These are phyloP conservation scores for Carpinus viminea DNA, from an alignment of 306 rosid genomes.

Conservation along the genomic window DNA sequence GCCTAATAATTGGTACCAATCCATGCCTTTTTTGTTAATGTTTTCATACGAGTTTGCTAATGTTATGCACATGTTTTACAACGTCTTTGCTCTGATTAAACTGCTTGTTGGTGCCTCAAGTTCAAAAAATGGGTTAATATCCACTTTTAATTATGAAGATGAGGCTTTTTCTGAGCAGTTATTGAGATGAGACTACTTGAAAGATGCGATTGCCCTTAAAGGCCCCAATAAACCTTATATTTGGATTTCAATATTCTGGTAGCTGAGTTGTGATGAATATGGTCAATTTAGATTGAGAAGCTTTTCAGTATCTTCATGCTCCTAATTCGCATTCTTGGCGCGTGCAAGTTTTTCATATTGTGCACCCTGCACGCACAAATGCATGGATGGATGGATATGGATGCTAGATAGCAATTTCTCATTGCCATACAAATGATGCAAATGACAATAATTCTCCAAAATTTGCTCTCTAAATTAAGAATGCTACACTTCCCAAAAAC, in stretches of 20 bases:
- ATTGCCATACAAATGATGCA: too few species aligned
- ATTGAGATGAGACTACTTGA: neutral
- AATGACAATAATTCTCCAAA: too few species aligned
- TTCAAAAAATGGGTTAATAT: neutral
- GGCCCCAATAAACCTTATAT: neutral
- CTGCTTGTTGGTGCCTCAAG: neutral
- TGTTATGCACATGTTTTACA: neutral
- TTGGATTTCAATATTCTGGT: neutral
- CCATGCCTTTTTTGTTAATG: neutral
- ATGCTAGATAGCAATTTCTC: too few species aligned
- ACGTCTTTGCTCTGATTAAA: neutral
- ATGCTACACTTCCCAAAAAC: too few species aligned
- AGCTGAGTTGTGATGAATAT: neutral
- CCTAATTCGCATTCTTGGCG: neutral
- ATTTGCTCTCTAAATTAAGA: too few species aligned
- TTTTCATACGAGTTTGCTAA: neutral
- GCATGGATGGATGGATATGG: neutral
- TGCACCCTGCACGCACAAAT: neutral
- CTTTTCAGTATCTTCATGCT: neutral
- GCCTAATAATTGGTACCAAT: neutral
- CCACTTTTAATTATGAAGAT: neutral
- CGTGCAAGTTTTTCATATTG: neutral
- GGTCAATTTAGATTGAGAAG: too few species aligned
- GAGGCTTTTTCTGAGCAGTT: neutral
- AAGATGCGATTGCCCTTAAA: neutral